Evolutionary conservation across 2,329 filamentous ascomycete genomes (phyloP), one percentile per base, ranked within the genome.

Genomic region (Diaporthe ampelina): DNA sequence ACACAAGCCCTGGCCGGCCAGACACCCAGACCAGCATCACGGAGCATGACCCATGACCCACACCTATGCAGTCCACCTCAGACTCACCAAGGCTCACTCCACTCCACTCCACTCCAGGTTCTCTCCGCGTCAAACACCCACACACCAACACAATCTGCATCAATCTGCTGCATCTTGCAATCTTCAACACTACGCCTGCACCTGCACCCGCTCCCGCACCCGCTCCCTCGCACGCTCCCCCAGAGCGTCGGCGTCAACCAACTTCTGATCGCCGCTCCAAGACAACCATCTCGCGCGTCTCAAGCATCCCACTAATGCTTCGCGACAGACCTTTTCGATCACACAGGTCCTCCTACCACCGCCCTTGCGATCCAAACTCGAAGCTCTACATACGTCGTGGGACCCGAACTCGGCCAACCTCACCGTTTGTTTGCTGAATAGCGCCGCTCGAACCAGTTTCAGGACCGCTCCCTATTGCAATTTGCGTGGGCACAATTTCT

Each of bases 21-120:
- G 63, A 67, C 45, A 13, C 9, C 63, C 45, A 52, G 63, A 67
- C 45, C 63, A 52, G 63, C 63, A 68, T 54, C 63, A 68, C 63
- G n/a, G 63, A 68, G 63, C 63, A 68, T 68, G 63, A 68, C 63
- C 63, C 63, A 68, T 68, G 63, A 68, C 63, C 63, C 63, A 68
- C 63, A 68, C 63, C 63, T 50, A 68, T 68, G 63, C 63, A 68
- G 63, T 68, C 63, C 63, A 68, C 63, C 63, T 68, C 63, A 68
- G 63, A 68, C 63, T 50, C 48, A 68, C 63, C 48, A 68, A 68
- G 63, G n/a, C 32, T 54, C 48, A 40, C 70, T 63, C 70, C 57
- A 61, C 70, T 63, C 57, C 32, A 59, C 45, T 72, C 70, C 48
- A 58, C 48, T 72, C 50, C 57, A 70, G 45, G 24, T 57, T 57